A percentile compares a stretch with the other conserved stretches of the same genome.
These are phyloP conservation scores for Calocybe gangraenosa DNA, from an alignment of 768 basidiomycete genomes.

Conservation along the genomic window DNA sequence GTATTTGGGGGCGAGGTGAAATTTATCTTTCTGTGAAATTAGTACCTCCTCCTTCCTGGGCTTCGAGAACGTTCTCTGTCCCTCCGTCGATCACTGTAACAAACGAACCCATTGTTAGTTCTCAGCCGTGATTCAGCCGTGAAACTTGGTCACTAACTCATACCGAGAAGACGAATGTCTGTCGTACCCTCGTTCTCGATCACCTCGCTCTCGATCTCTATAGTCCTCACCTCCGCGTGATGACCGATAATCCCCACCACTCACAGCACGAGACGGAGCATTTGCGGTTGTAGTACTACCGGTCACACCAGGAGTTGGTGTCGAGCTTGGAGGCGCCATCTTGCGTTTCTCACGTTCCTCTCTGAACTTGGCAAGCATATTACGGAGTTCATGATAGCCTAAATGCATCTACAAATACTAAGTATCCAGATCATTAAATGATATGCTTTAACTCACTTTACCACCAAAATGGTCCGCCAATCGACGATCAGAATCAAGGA, in stretches of 20 bases:
- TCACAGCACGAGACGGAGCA: slow-evolving; percentile 33
- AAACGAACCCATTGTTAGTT: slow-evolving; percentile 25
- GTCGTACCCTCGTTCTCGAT: slow-evolving; percentile 67
- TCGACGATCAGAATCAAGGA: slow-evolving; percentile 96
- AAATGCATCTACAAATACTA: slow-evolving; percentile 81
- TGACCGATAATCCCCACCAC: slow-evolving; percentile 48
- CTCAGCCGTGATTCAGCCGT: slow-evolving; percentile 20
- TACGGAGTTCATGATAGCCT: slow-evolving; percentile 96
- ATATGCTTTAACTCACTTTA: slow-evolving; percentile 59
- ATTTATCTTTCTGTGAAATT: slow-evolving; percentile 15
- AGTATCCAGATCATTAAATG: slow-evolving; percentile 16
- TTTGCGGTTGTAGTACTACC: slow-evolving; percentile 35
- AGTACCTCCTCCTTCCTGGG: slow-evolving; percentile 61
- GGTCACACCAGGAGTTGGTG: slow-evolving; percentile 30
- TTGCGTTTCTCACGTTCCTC: slow-evolving; percentile 87
- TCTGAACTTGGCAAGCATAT: slow-evolving; percentile 86
- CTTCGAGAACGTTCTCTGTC: slow-evolving; percentile 74
- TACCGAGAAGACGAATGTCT: slow-evolving; percentile 66
- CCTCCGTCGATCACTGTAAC: slow-evolving; percentile 59
- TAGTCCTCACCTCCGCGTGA: slow-evolving; percentile 58
- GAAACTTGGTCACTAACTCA: slow-evolving; percentile 48
- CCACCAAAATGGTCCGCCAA: slow-evolving; percentile 99
- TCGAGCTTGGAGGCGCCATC: slow-evolving; percentile 42
- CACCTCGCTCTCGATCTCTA: slow-evolving; percentile 61
- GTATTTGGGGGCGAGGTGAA: too few relatives aligned